Conservation (phyloP, 345 rosid genomes). For the Orychophragmus violaceus region DNA sequence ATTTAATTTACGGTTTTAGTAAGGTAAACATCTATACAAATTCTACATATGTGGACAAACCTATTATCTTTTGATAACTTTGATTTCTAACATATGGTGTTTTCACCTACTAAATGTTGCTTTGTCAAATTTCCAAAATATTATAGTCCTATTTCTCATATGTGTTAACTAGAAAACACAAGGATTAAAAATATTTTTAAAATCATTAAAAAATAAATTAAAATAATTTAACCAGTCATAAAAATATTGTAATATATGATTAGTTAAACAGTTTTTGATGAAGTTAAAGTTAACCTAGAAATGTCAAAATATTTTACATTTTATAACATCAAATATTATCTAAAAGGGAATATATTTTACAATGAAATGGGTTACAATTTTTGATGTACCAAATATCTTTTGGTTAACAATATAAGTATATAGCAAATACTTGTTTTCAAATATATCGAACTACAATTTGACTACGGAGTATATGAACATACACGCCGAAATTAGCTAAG, state of each 20-base stretch:
- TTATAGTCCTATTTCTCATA: no score
- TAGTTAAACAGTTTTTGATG: no score
- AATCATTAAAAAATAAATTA: no score
- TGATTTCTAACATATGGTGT: neutral
- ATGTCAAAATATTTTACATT: no score
- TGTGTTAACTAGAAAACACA: no score
- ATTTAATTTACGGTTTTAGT: neutral
- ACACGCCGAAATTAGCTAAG: conserved; percentile 24
- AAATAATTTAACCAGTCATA: no score
- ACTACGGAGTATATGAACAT: conserved; percentile 15
- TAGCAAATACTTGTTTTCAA: neutral
- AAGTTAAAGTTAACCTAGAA: no score
- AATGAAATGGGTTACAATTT: neutral
- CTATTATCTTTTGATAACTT: neutral
- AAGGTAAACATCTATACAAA: neutral
- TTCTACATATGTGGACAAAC: neutral
- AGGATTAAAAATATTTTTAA: no score
- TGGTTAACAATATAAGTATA: neutral
- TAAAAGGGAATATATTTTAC: no score
- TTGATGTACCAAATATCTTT: neutral
- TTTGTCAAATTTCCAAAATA: neutral
- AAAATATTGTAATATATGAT: no score
- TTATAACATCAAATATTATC: no score
- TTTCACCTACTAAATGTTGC: neutral
- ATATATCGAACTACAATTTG: conserved; percentile 15